Evolutionary conservation across 1,284 basidiomycete species (phyloP).

Genomic region (Heterobasidion annosum): DNA sequence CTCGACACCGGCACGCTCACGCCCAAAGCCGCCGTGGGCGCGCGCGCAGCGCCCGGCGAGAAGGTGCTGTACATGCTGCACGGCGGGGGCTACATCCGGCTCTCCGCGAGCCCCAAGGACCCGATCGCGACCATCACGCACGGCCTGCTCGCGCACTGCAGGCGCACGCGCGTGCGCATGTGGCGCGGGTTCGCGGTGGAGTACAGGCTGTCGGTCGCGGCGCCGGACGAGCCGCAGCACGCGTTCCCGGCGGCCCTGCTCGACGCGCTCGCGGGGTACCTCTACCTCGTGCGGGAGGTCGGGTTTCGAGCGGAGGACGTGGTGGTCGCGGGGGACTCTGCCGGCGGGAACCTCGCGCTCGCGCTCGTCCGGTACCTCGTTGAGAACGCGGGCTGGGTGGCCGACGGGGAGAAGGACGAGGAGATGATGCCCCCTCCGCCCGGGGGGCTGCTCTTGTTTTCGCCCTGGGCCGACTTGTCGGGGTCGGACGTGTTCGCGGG

Average conservation of each 20-base stretch:
- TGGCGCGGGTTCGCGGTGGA: conserved; percentile 21
- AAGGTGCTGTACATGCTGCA: conserved; percentile 25
- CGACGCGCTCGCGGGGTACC: conserved; percentile 43
- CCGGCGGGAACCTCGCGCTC: conserved; percentile 41
- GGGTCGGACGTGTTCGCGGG: conserved; percentile 20
- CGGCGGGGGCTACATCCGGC: conserved; percentile 13
- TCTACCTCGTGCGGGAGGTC: conserved; percentile 35
- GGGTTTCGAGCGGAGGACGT: conserved; percentile 41
- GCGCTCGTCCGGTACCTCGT: conserved; percentile 32
- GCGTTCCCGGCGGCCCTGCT: conserved; percentile 48
- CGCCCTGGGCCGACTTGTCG: conserved; percentile 48
- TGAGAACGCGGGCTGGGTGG: conserved; percentile 12
- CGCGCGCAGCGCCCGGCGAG: conserved; percentile 21
- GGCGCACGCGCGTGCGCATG: conserved; percentile 1
- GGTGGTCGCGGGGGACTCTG: conserved; percentile 46
- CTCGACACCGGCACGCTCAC: conserved; percentile 9
- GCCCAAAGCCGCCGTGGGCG: conserved; percentile 7
- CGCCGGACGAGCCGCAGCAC: conserved; percentile 15
- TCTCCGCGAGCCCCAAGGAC: conserved; percentile 14
- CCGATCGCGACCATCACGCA: conserved; percentile 14
- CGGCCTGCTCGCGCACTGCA: conserved; percentile 16
- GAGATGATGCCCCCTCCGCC: conserved; percentile 31
- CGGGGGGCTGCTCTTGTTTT: conserved; percentile 43
- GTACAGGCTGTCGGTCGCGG: conserved; percentile 19
- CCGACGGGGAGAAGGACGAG: not conserved